Conservation (phyloP, 345 rosid species). For the Eucalyptus sp. region DNA sequence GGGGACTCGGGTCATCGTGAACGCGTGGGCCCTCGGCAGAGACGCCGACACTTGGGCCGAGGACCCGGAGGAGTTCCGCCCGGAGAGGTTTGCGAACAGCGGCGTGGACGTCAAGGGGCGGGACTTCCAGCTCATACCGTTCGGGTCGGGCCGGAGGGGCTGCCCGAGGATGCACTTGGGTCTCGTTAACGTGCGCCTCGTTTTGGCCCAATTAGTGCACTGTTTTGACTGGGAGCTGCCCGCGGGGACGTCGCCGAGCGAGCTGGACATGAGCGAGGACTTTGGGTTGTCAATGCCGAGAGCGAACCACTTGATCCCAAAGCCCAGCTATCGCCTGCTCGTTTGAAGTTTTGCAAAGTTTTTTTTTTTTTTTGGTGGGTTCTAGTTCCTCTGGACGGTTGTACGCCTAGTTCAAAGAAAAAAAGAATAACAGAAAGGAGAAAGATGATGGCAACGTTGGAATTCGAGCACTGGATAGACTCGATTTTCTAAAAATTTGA, state of each 20-base stretch:
- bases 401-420: too few species aligned
- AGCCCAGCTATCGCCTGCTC: background rate
- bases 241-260: background rate
- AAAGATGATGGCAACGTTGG: too few species aligned
- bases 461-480: too few species aligned
- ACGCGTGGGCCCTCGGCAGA: background rate
- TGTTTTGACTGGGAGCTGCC: background rate
- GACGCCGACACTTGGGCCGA: background rate
- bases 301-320: background rate
- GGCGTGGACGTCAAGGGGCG: background rate
- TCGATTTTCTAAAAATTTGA: too few species aligned
- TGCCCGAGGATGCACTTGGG: background rate
- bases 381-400: too few species aligned
- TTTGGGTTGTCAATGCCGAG: background rate
- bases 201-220: background rate
- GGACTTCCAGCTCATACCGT: constrained; percentile 4
- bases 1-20: background rate
- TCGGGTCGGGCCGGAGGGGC: background rate
- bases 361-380: background rate
- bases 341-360: background rate
- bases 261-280: background rate
- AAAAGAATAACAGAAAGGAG: too few species aligned
- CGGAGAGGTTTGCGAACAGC: constrained; percentile 3
- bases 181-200: background rate
- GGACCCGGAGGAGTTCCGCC: background rate